phyloP scores from a whole-genome alignment of 768 basidiomycete genomes.

The Phanerodontia chrysosporium region DNA sequence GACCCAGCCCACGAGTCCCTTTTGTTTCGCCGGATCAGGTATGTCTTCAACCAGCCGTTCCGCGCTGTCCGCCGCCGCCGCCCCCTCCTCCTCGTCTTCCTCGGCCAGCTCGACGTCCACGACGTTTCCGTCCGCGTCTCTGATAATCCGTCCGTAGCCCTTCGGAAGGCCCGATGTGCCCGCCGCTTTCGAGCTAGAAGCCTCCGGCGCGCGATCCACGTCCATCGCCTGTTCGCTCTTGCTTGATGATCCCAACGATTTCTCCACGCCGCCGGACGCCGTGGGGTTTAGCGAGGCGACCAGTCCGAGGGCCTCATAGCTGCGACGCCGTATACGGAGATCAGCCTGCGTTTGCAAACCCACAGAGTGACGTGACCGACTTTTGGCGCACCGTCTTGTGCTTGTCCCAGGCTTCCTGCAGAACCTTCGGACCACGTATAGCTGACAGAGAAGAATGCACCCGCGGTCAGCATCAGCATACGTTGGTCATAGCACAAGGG shows the following conservation, averaged over 20 bases:
- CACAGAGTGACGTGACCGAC: constrained; percentile 41
- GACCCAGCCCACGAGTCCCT: constrained; percentile 22
- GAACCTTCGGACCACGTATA: constrained; percentile 73
- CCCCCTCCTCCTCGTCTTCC: constrained; percentile 48
- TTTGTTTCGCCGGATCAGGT: constrained; percentile 20
- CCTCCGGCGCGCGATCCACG: constrained; percentile 16
- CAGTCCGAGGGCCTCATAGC: constrained; percentile 78
- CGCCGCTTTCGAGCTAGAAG: constrained; percentile 13
- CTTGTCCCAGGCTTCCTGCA: constrained; percentile 87
- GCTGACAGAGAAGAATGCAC: constrained; percentile 36
- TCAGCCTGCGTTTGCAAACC: neutral
- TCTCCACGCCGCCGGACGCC: constrained; percentile 66
- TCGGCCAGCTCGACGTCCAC: constrained; percentile 64
- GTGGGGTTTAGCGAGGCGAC: constrained; percentile 62
- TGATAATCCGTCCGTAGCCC: constrained; percentile 77
- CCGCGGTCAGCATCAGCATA: constrained; percentile 11
- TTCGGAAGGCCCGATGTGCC: constrained; percentile 36
- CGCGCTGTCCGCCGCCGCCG: constrained; percentile 37
- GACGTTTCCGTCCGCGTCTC: constrained; percentile 76
- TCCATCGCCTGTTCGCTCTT: constrained; percentile 14
- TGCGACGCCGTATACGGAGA: constrained; percentile 24
- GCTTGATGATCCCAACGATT: constrained; percentile 16
- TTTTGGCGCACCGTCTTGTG: constrained; percentile 89
- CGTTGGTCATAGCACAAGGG: constrained; percentile 6
- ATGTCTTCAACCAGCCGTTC: constrained; percentile 41